phyloP scores from a whole-genome alignment of 2,329 filamentous ascomycete species.

The Penicillium italicum region DNA sequence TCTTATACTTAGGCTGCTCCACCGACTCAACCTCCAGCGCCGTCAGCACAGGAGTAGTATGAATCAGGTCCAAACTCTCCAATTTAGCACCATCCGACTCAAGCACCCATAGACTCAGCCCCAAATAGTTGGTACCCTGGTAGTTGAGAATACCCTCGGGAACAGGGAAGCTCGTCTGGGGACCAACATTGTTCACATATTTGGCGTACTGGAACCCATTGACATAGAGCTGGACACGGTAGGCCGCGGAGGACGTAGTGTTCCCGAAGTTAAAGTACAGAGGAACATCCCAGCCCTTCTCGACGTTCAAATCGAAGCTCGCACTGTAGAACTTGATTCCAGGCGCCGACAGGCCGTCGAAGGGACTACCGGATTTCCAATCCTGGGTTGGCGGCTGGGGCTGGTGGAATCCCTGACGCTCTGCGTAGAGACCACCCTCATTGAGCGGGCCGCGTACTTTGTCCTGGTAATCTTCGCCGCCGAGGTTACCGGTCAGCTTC shows the following conservation, averaged over 20 bases:
- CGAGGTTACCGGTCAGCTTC: constrained; percentile 59
- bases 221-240: constrained; percentile 64
- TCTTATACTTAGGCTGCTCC: constrained; percentile 46
- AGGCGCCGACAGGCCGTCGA: constrained; percentile 42
- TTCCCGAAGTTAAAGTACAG: constrained; percentile 51
- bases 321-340: constrained; percentile 54
- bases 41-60: constrained; percentile 51
- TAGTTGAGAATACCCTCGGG: constrained; percentile 72
- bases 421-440: constrained; percentile 55
- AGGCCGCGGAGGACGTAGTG: constrained; percentile 50
- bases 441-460: constrained; percentile 54
- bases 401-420: constrained; percentile 56
- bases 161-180: constrained; percentile 68
- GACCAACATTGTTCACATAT: constrained; percentile 68
- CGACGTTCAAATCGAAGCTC: constrained; percentile 50
- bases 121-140: constrained; percentile 65
- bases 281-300: constrained; percentile 54
- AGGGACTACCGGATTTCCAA: constrained; percentile 36
- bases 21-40: constrained; percentile 49
- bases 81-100: constrained; percentile 57
- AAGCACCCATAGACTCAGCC: constrained; percentile 65
- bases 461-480: constrained; percentile 54
- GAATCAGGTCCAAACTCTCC: constrained; percentile 50
- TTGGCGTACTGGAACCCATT: constrained; percentile 74
- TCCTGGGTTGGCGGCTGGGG: constrained; percentile 43